A percentile compares a stretch with the other conserved stretches of the same genome.
These are phyloP conservation scores for Clarireedia hainanense DNA, from an alignment of 2,329 filamentous ascomycete genomes.

Conservation along the genomic window DNA sequence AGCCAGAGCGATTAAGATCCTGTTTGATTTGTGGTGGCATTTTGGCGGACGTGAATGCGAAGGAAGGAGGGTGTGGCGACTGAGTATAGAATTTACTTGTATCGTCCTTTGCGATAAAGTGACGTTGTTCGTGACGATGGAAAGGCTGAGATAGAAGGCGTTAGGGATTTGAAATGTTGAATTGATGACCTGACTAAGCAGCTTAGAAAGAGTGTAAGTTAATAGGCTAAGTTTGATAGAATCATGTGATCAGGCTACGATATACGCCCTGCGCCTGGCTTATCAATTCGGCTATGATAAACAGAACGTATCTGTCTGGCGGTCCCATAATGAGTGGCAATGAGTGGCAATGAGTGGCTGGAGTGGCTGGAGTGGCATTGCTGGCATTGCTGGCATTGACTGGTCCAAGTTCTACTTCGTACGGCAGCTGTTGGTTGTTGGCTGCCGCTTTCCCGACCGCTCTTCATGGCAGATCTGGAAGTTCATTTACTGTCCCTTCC, in stretches of 20 bases:
- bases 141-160: neutral
- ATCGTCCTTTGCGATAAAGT: neutral
- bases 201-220: neutral
- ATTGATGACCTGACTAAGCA: neutral
- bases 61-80: neutral
- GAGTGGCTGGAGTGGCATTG: no score
- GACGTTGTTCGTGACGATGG: neutral
- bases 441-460: no score
- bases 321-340: no score
- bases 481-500: no score
- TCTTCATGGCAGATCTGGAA: no score
- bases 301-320: no score
- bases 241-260: neutral
- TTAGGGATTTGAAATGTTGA: neutral
- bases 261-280: no score
- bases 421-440: no score
- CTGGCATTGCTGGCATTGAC: no score
- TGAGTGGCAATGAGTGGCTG: no score
- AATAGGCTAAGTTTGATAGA: neutral
- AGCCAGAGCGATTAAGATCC: slow-evolving; percentile 89
- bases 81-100: neutral
- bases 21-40: slow-evolving; percentile 95
- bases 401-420: no score
- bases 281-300: no score
- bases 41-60: slow-evolving; percentile 9